phyloP scores from a whole-genome alignment of 768 basidiomycete genomes.

The Panaeolus papilionaceus region DNA sequence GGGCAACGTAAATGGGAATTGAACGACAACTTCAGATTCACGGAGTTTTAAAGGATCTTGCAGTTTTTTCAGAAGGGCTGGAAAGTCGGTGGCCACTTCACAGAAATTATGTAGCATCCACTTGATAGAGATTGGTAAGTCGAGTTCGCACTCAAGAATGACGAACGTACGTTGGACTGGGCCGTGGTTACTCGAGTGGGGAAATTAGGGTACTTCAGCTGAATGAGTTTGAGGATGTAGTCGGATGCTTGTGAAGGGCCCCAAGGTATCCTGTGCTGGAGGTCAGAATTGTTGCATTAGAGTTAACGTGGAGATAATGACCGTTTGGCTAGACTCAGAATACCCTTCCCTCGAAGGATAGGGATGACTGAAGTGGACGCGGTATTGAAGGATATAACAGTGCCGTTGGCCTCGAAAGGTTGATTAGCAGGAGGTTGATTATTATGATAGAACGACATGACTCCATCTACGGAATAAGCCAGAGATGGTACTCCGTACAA shows the following conservation, averaged over 20 bases:
- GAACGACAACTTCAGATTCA: constrained; percentile 72
- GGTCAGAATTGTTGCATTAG: not conserved
- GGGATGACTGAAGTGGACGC: constrained; percentile 93
- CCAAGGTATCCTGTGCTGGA: constrained; percentile 81
- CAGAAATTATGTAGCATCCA: constrained; percentile 93
- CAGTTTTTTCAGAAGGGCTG: constrained; percentile 67
- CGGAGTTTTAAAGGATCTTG: constrained; percentile 70
- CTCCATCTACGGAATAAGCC: constrained; percentile 86
- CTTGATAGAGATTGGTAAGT: constrained; percentile 43
- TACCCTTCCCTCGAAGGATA: constrained; percentile 79
- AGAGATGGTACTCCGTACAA: constrained; percentile 86
- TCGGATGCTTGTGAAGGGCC: constrained; percentile 91
- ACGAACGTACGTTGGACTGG: constrained; percentile 72
- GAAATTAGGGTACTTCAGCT: constrained; percentile 95
- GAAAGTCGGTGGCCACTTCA: constrained; percentile 83
- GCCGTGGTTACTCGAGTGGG: constrained; percentile 79
- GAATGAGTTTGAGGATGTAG: constrained; percentile 90
- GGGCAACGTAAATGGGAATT: constrained; percentile 82
- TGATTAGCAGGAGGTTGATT: constrained; percentile 44
- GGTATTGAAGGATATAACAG: constrained; percentile 91
- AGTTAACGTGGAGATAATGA: constrained; percentile 32
- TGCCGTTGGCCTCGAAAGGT: constrained; percentile 69
- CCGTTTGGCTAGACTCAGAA: constrained; percentile 90
- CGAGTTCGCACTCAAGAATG: not conserved
- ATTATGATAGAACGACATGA: constrained; percentile 94